phyloP scores from a whole-genome alignment of 495 filamentous ascomycete species.

The Staphylotrichum tortipilum region DNA sequence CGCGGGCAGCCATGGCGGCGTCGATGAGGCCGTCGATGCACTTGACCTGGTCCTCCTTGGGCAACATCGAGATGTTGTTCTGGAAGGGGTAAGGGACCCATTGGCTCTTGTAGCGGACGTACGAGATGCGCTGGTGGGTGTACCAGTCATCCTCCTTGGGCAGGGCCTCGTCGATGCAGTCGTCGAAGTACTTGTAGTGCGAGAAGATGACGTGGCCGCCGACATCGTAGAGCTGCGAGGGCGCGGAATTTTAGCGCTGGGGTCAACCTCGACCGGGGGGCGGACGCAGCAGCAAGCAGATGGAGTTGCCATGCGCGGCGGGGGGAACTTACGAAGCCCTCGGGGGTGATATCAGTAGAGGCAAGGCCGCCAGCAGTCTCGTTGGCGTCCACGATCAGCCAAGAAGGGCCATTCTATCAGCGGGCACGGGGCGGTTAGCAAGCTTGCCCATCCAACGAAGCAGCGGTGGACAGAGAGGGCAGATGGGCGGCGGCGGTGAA shows the following conservation, averaged over 20 bases:
- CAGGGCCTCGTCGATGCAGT: conserved; percentile 93
- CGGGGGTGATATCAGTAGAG: conserved; percentile 89
- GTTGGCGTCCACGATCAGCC: conserved; percentile 91
- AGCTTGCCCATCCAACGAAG: too few relatives aligned
- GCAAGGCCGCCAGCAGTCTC: conserved; percentile 93
- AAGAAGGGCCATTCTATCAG: conserved; percentile 73
- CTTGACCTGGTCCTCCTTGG: conserved; percentile 91
- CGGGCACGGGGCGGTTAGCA: conserved; percentile 27
- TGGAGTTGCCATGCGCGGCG: neutral
- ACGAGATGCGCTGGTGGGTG: conserved; percentile 95
- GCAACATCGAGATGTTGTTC: conserved; percentile 99
- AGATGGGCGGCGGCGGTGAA: conserved; percentile 10
- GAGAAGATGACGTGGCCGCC: conserved; percentile 99
- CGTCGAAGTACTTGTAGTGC: conserved; percentile 99
- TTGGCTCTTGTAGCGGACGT: conserved; percentile 88
- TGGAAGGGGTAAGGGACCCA: conserved; percentile 99
- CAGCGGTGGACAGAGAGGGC: too few relatives aligned
- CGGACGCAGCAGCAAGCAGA: too few relatives aligned
- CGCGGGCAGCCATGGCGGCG: conserved; percentile 76
- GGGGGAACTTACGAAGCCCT: conserved; percentile 80
- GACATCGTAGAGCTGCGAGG: conserved; percentile 87
- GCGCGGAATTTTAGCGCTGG: neutral
- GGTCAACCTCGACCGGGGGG: too few relatives aligned
- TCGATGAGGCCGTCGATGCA: conserved; percentile 98
- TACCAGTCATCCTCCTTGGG: conserved; percentile 94